A percentile compares a stretch with the other conserved stretches of the same genome.
These are phyloP conservation scores for Phylloporus sp. DNA, from an alignment of 768 basidiomycete genomes.

Conservation along the genomic window DNA sequence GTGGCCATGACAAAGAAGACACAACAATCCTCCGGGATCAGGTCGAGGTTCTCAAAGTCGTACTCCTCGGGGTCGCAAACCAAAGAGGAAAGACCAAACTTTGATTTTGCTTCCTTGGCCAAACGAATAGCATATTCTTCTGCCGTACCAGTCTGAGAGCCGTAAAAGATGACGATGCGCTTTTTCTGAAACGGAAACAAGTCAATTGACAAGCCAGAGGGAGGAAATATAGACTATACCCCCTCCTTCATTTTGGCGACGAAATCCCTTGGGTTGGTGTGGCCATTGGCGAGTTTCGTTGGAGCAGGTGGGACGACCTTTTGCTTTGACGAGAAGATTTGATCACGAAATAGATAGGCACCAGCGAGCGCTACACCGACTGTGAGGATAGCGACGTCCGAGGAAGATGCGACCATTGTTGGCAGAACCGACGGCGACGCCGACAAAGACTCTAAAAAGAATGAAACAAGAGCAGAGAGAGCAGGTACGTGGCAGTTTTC, in stretches of 20 bases:
- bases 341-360: slow-evolving; percentile 79
- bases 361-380: slow-evolving; percentile 73
- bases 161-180: slow-evolving; percentile 94
- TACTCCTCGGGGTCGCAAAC: slow-evolving; percentile 99
- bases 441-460: too few species aligned
- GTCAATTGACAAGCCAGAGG: slow-evolving; percentile 5
- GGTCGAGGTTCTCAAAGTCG: slow-evolving; percentile 94
- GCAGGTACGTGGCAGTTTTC: too few species aligned
- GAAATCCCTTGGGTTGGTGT: slow-evolving; percentile 90
- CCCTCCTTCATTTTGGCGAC: slow-evolving; percentile 90
- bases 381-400: slow-evolving; percentile 68
- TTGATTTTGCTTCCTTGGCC: slow-evolving; percentile 95
- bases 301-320: slow-evolving; percentile 47
- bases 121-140: slow-evolving; percentile 98
- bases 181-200: slow-evolving; percentile 64
- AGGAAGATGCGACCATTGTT: slow-evolving; percentile 57
- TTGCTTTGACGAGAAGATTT: slow-evolving; percentile 64
- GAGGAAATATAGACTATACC: slow-evolving; percentile 44
- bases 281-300: slow-evolving; percentile 51
- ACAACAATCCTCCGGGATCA: slow-evolving; percentile 79
- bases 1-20: slow-evolving; percentile 97
- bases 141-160: slow-evolving; percentile 97
- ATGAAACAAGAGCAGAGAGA: too few species aligned
- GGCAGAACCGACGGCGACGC: slow-evolving; percentile 13
- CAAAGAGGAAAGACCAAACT: slow-evolving; percentile 91